Evolutionary conservation across 768 basidiomycete species (phyloP), one percentile per base, ranked within the genome.

Genomic region (Lyophyllum shimeji): DNA sequence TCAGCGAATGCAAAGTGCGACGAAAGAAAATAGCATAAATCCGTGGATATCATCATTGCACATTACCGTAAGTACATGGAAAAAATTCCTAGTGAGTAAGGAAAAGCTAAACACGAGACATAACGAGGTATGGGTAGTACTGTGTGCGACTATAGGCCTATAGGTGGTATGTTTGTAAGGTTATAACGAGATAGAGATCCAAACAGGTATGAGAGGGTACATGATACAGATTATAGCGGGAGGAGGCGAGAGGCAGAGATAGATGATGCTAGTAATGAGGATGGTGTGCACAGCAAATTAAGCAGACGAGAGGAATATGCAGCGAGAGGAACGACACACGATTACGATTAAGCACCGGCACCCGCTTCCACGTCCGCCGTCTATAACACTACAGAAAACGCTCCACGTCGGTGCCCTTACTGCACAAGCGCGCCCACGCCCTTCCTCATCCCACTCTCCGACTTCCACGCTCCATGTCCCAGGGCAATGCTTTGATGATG

Each of bases 381-480:
- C 34, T 37, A 37, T 37, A 12, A n/a, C n/a, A n/a, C n/a, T n/a
- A n/a, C n/a, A n/a, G n/a, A n/a, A n/a, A n/a, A n/a, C n/a, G n/a
- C n/a, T n/a, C n/a, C n/a, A n/a, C n/a, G n/a, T n/a, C n/a, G 17
- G 18, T 42, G 13, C 5, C 7, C 1, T 44, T 60, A 76, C 52
- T 73, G 74, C 9, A 74, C 67, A n/a, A 74, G 57, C 12, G 75
- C 67, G 37, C 72, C 76, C 7, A 76, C 64, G n/a, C 69, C 71
- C 56, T 72, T 74, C n/a, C 79, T 71, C 60, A 84, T 49, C 15
- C 71, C 69, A 6, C 67, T 64, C 29, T 82, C 80, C 39, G 74
- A 60, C 63, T 80, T 82, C 82, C 82, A 81, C 1, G 69, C 67
- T 12, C 71, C 65, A 53, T 75, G 75, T 4, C 71, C 72, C 4